phyloP scores from a whole-genome alignment of 129 eudicot species.

The Lonicera japonica region DNA sequence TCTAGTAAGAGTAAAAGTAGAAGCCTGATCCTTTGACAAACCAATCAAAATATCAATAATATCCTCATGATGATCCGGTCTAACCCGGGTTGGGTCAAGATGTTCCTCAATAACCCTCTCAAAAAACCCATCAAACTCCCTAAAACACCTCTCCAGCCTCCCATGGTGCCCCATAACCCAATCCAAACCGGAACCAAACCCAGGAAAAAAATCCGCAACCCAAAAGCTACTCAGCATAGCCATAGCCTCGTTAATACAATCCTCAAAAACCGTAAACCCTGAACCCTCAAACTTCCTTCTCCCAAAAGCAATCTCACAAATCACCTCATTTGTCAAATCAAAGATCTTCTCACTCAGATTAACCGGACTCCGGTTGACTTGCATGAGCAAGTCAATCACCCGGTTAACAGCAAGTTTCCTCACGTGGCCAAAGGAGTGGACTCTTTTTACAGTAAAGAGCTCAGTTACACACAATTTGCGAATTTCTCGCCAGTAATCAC shows the following conservation, averaged over 20 bases:
- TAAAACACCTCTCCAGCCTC: constrained; percentile 10
- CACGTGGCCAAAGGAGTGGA: constrained; percentile 6
- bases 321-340: not conserved
- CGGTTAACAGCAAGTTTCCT: constrained; percentile 10
- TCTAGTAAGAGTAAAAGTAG: constrained; percentile 4
- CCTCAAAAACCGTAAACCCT: constrained; percentile 2
- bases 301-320: constrained; percentile 19
- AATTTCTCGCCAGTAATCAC: constrained; percentile 31
- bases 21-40: not conserved
- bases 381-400: not conserved
- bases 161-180: constrained; percentile 9
- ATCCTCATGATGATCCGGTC: constrained; percentile 1
- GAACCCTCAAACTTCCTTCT: not conserved
- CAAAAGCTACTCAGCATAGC: constrained; percentile 8
- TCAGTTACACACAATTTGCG: constrained; percentile 24
- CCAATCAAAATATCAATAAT: constrained; percentile 10
- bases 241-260: constrained; percentile 5
- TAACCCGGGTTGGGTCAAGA: not conserved
- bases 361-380: not conserved
- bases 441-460: constrained; percentile 20
- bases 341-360: constrained; percentile 5
- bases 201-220: constrained; percentile 10
- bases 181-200: constrained; percentile 12
- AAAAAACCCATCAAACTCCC: constrained; percentile 10
- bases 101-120: constrained; percentile 13